Conservation (phyloP, 2,329 filamentous ascomycete species). For the Akanthomyces dipterigenus region DNA sequence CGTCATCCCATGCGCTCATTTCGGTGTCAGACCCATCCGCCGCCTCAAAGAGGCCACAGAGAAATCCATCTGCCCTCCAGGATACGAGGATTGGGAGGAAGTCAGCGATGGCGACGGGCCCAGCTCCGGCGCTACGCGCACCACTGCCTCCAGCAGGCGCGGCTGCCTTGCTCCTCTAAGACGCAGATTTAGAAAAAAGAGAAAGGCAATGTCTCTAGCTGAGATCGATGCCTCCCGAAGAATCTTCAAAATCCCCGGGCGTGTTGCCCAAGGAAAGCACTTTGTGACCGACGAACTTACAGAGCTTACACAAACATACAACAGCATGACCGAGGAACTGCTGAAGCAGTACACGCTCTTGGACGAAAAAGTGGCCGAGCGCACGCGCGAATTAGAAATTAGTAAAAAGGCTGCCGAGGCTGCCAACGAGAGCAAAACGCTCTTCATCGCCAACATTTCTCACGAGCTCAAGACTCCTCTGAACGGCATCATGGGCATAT, state of each 20-base stretch:
- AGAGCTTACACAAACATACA: conserved; percentile 78
- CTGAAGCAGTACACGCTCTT: conserved; percentile 78
- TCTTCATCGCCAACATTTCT: conserved; percentile 94
- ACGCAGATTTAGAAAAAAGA: conserved; percentile 29
- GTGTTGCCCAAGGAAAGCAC: conserved; percentile 69
- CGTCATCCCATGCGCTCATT: conserved; percentile 72
- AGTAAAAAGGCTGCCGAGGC: conserved; percentile 89
- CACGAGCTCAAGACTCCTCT: conserved; percentile 86
- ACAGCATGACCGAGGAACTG: conserved; percentile 88
- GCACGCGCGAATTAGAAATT: conserved; percentile 77
- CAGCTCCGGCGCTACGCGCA: conserved; percentile 36
- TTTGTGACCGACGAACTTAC: conserved; percentile 78
- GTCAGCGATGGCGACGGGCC: conserved; percentile 31
- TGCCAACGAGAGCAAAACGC: conserved; percentile 94
- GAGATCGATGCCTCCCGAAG: conserved; percentile 37
- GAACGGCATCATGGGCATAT: conserved; percentile 94
- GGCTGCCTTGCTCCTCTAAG: conserved; percentile 34
- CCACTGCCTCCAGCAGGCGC: conserved; percentile 26
- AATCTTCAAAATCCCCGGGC: conserved; percentile 76
- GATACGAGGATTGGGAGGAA: conserved; percentile 43
- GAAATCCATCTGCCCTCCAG: conserved; percentile 62
- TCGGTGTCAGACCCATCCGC: conserved; percentile 73
- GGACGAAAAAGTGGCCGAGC: conserved; percentile 76
- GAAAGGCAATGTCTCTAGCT: conserved; percentile 19
- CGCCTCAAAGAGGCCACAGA: conserved; percentile 68